phyloP scores from a whole-genome alignment of 2,329 filamentous ascomycete genomes.

The Orbilia ellipsospora region DNA sequence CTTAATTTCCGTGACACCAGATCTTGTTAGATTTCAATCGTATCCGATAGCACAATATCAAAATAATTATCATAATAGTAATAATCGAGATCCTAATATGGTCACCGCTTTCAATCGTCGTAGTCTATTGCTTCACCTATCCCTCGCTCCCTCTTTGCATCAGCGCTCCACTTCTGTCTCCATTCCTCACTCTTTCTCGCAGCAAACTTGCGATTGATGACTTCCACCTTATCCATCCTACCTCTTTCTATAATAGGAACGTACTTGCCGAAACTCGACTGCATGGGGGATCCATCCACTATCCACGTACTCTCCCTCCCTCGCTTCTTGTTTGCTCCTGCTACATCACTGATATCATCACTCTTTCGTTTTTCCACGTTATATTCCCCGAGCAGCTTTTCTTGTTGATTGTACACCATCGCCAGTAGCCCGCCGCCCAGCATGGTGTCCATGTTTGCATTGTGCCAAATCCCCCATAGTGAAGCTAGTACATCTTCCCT shows the following conservation, averaged over 20 bases:
- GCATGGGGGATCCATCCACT: slow-evolving; percentile 70
- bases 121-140: slow-evolving; percentile 51
- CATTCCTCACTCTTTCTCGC: slow-evolving; percentile 66
- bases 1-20: no score
- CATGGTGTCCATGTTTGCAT: slow-evolving; percentile 88
- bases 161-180: slow-evolving; percentile 59
- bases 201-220: slow-evolving; percentile 72
- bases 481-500: slow-evolving; percentile 72
- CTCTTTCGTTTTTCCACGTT: slow-evolving; percentile 56
- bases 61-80: no score
- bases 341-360: slow-evolving; percentile 31
- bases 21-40: no score
- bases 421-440: slow-evolving; percentile 80
- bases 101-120: slow-evolving; percentile 19
- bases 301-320: slow-evolving; percentile 60
- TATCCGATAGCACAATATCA: no score
- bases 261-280: slow-evolving; percentile 70
- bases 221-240: slow-evolving; percentile 70
- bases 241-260: slow-evolving; percentile 69
- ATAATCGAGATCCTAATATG: no score
- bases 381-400: slow-evolving; percentile 30
- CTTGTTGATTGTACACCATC: slow-evolving; percentile 66
- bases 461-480: slow-evolving; percentile 85
- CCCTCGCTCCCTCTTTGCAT: slow-evolving; percentile 50
- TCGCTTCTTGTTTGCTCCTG: slow-evolving; percentile 16